Evolutionary conservation across 331 rosid genomes (phyloP), one percentile per base, ranked within the genome.

Genomic region (Erythrophleum ivorense): DNA sequence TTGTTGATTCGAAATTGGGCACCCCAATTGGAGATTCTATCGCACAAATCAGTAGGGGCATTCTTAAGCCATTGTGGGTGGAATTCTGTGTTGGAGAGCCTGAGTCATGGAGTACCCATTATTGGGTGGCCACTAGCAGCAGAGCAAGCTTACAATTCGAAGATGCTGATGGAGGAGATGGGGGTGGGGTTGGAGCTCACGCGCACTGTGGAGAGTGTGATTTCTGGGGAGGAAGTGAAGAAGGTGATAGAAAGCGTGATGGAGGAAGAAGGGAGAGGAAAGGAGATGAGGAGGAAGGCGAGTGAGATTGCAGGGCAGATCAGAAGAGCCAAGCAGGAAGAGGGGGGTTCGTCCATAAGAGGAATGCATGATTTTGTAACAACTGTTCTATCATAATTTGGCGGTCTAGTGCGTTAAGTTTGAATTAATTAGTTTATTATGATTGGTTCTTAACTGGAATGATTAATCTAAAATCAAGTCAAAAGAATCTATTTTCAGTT

Each of bases 71-170:
- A 88, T 34, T 83, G 89, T 78, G 88, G 88, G 1, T 85, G 88
- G 88, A 88, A 88, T 55, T 88, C 85, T 3, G 77, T 88, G 76
- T 38, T 88, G 80, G 97, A 92, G 76, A 91, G 94, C 45, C 85
- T 94, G 16, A 73, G 90, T 60, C n/a, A 77, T 40, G 98, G 94
- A 2, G 95, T 92, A 16, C 94, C 98, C 0, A 79, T 94, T 1
- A 86, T 90, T 1, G 92, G 91, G 53, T 94, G 94, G 97, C 94
- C 98, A 40, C 63, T 94, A 10, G 98, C 85, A 1, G 95, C 91
- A 16, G 98, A 90, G 64, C 97, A 94, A 33, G 78, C 85, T 2
- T 87, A 84, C 65, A 94, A 91, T 43, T 78, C 91, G 7, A 94
- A 89, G 86, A 91, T 94, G 98, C 2, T 90, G 73, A 82, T 18